Conservation (phyloP, 495 filamentous ascomycete species). For the Eremomyces bilateralis region DNA sequence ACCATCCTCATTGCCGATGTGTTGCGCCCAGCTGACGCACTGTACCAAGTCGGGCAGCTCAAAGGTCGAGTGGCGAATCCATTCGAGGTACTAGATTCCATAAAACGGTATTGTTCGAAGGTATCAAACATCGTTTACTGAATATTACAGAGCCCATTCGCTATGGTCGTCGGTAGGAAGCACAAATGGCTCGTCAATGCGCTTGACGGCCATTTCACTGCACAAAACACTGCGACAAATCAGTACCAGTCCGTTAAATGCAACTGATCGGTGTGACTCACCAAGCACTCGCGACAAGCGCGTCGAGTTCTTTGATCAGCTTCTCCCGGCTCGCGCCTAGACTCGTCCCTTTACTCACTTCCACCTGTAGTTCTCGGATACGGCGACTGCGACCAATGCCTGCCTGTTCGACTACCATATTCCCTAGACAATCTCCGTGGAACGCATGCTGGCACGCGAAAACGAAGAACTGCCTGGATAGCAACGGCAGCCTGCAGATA, state of each 20-base stretch:
- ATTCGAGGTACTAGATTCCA: no score
- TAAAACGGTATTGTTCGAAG: no score
- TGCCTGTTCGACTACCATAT: conserved; percentile 55
- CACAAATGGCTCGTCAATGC: conserved; percentile 84
- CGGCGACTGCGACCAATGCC: conserved; percentile 51
- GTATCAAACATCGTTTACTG: no score
- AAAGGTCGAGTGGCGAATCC: no score
- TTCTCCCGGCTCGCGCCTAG: conserved; percentile 47
- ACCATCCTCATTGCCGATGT: no score
- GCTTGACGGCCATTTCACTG: conserved; percentile 79
- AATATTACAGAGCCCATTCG: conserved; percentile 57
- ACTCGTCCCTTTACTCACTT: conserved; percentile 50
- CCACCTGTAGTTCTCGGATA: conserved; percentile 66
- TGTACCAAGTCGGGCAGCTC: no score
- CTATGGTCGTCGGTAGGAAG: conserved; percentile 40
- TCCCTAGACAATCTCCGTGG: conserved; percentile 78
- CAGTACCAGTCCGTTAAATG: conserved; percentile 2
- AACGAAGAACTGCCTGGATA: conserved; percentile 86
- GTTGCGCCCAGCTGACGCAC: no score
- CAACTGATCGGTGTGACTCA: conserved; percentile 22
- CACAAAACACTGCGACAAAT: conserved; percentile 47
- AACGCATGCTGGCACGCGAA: conserved; percentile 97
- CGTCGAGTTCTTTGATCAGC: conserved; percentile 75
- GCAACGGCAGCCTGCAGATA: conserved; percentile 61
- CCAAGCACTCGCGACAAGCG: conserved; percentile 60